A percentile compares a stretch with the other conserved stretches of the same genome.
Evolutionary conservation across 176 grass and related monocot genomes (phyloP).

Genomic region (Microstegium vimineum): DNA sequence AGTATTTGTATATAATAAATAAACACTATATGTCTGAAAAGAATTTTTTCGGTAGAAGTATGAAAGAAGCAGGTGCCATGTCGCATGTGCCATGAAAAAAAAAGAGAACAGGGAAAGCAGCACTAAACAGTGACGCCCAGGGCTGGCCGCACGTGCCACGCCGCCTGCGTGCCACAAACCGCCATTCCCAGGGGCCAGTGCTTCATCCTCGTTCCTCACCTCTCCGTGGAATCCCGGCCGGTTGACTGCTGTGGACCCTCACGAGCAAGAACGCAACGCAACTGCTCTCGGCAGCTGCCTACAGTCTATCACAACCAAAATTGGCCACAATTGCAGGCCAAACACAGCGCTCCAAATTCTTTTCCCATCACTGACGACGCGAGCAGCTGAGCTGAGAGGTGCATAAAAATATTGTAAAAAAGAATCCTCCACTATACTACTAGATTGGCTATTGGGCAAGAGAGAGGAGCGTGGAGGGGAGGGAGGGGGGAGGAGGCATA

Average conservation of each 20-base stretch:
- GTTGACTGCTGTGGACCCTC: conserved; percentile 22
- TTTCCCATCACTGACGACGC: neutral
- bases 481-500: neutral
- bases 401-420: conserved; percentile 37
- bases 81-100: neutral
- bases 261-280: conserved; percentile 29
- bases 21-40: neutral
- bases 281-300: neutral
- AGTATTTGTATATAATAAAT: too few species aligned
- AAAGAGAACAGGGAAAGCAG: neutral
- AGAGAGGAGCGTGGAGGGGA: neutral
- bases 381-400: conserved; percentile 11
- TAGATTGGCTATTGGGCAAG: conserved; percentile 28
- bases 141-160: conserved; percentile 45
- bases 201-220: neutral
- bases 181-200: conserved; percentile 23
- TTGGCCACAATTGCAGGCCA: conserved; percentile 11
- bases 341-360: neutral
- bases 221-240: conserved; percentile 11
- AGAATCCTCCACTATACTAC: conserved; percentile 40
- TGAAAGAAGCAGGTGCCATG: conserved; percentile 11
- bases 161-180: conserved; percentile 27
- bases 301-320: conserved; percentile 3
- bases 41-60: neutral
- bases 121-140: conserved; percentile 1